phyloP scores from a whole-genome alignment of 2,329 filamentous ascomycete species.

The Tolypocladium pustulatum region DNA sequence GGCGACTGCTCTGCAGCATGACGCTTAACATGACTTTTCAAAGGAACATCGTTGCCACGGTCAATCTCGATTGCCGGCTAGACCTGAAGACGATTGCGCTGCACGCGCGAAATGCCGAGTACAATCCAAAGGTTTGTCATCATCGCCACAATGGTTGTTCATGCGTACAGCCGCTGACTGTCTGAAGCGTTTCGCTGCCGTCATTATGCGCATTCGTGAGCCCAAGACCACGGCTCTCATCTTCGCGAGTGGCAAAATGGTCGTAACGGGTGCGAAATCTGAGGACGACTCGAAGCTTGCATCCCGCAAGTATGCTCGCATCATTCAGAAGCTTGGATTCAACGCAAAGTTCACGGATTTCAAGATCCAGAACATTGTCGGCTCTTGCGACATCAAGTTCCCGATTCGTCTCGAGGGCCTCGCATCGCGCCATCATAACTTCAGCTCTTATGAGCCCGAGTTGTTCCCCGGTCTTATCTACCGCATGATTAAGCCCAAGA shows the following conservation, averaged over 20 bases:
- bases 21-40: slow-evolving; percentile 39
- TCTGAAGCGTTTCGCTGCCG: slow-evolving; percentile 83
- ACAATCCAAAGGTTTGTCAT: slow-evolving; percentile 80
- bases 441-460: slow-evolving; percentile 97
- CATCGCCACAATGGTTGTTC: slow-evolving; percentile 7
- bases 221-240: slow-evolving; percentile 97
- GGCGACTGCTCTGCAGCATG: slow-evolving; percentile 23
- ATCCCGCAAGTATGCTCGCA: slow-evolving; percentile 93
- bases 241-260: slow-evolving; percentile 99
- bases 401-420: slow-evolving; percentile 93
- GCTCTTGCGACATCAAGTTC: slow-evolving; percentile 98
- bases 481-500: slow-evolving; percentile 99
- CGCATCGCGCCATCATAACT: slow-evolving; percentile 96
- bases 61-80: slow-evolving; percentile 94
- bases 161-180: slow-evolving; percentile 6
- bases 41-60: slow-evolving; percentile 98
- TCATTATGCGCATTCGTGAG: slow-evolving; percentile 99
- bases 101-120: slow-evolving; percentile 96
- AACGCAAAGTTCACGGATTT: slow-evolving; percentile 99
- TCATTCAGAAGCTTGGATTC: slow-evolving; percentile 99
- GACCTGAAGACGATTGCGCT: slow-evolving; percentile 98
- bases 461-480: slow-evolving; percentile 99
- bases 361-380: slow-evolving; percentile 99
- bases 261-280: slow-evolving; percentile 94
- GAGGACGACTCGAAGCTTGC: slow-evolving; percentile 97